Evolutionary conservation across 345 rosid genomes (phyloP).

Genomic region (Linum usitatissimum): DNA sequence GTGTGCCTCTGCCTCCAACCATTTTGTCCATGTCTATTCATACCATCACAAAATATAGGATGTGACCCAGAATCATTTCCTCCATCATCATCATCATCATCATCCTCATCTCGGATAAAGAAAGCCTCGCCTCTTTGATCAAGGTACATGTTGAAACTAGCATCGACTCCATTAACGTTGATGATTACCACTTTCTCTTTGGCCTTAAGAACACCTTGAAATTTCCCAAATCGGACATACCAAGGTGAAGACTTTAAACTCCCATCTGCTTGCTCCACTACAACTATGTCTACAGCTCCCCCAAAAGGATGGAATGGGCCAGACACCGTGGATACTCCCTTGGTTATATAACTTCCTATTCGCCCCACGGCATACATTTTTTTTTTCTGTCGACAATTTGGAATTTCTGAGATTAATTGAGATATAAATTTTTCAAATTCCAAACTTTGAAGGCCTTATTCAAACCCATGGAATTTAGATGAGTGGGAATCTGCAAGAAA

Average conservation of each 20-base stretch:
- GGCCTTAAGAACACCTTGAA: constrained; percentile 87
- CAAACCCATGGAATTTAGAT: neutral
- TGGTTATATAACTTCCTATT: constrained; percentile 74
- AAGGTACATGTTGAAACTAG: constrained; percentile 67
- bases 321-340: constrained; percentile 71
- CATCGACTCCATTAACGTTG: constrained; percentile 55
- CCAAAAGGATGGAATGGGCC: constrained; percentile 95
- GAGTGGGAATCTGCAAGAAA: neutral
- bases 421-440: constrained; percentile 8
- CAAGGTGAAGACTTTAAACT: constrained; percentile 95
- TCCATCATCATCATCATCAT: constrained; percentile 40
- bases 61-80: constrained; percentile 27
- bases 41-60: constrained; percentile 47
- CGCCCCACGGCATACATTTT: constrained; percentile 74
- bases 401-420: constrained; percentile 18
- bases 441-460: neutral
- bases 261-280: constrained; percentile 91
- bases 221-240: constrained; percentile 88
- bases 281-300: constrained; percentile 93
- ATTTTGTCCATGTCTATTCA: constrained; percentile 26
- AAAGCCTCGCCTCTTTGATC: constrained; percentile 86
- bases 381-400: neutral
- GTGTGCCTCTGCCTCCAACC: constrained; percentile 35
- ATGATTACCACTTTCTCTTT: constrained; percentile 53
- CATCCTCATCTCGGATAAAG: constrained; percentile 59